Evolutionary conservation across 2,329 filamentous ascomycete species (phyloP), one percentile per base, ranked within the genome.

Genomic region (Alternaria viburni): DNA sequence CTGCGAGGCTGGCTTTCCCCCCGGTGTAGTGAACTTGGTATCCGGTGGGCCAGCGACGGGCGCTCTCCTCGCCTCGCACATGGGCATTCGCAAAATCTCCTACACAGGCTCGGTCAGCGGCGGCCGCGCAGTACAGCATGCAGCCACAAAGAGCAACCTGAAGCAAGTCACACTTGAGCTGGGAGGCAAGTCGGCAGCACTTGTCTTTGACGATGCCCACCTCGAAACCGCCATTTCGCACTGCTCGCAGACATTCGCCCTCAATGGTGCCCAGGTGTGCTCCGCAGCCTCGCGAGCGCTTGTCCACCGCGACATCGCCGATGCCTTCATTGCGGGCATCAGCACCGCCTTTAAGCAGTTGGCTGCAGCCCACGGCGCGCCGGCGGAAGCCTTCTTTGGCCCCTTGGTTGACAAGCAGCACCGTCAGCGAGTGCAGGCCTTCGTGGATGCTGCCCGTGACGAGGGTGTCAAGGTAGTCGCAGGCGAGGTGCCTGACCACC

Each of bases 151-250:
- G 61, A 73, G 72, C 61, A 76, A 75, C 45, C 62, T 74, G 60
- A 77, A 77, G 61, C 81, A 80, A 55, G 80, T 84, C 19, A 83
- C 83, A 5, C 77, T 85, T 1, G 83, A 85, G 68, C 74, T 83
- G 11, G 83, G 83, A 47, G 83, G 83, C 56, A 85, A 85, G 71
- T 79, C 76, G 8, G 82, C 83, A 15, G 78, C 79, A 19, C 77
- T 85, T 15, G 79, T 85, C 44, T 84, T 85, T 68, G 77, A 80
- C 44, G 83, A 85, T 66, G 83, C 82, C 67, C 80, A 86, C 68
- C 74, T 86, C 15, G 80, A 84, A 23, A 77, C 81, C 36, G 84
- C 83, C 4, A 56, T 76, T 67, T 8, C 51, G 51, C 51, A 54
- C 2, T 54, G 51, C 51, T 54, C 51, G 30, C 51, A 43, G 51